phyloP scores from a whole-genome alignment of 495 filamentous ascomycete species.

The Xylaria flabelliformis region DNA sequence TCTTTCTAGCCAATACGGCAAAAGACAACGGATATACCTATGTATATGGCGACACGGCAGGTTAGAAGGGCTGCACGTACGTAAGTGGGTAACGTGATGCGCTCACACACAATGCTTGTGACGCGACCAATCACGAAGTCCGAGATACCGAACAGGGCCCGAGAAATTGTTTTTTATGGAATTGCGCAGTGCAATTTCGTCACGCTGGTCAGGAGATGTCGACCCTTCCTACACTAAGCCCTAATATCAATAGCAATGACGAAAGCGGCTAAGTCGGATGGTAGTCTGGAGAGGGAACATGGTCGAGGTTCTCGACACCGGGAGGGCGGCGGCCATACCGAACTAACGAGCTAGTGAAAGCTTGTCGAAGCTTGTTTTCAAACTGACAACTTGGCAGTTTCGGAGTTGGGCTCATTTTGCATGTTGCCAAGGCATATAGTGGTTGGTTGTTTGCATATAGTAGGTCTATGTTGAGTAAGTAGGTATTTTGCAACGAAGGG shows the following conservation, averaged over 20 bases:
- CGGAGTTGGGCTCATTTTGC: not conserved
- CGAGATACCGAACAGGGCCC: slow-evolving; percentile 35
- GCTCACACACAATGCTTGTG: slow-evolving; percentile 1
- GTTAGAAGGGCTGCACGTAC: not conserved
- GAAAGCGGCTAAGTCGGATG: not conserved
- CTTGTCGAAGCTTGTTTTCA: not conserved
- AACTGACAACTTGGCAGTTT: not conserved
- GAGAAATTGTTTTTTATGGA: slow-evolving; percentile 21
- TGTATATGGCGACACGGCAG: not conserved
- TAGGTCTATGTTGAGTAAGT: not conserved
- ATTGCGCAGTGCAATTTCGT: slow-evolving; percentile 28
- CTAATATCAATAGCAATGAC: slow-evolving; percentile 1
- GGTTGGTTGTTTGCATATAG: not conserved
- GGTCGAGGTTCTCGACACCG: not conserved
- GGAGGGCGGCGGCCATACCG: slow-evolving; percentile 2
- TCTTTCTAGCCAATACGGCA: not conserved
- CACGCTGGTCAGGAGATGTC: not conserved
- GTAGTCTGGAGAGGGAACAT: not conserved
- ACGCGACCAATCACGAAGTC: slow-evolving; percentile 23
- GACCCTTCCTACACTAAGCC: not conserved
- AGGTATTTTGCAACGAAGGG: not conserved
- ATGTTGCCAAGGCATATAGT: not conserved
- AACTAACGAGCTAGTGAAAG: not conserved
- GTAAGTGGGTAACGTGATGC: not conserved
- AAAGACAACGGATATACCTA: too few species aligned